A percentile compares a stretch with the other conserved stretches of the same genome.
phyloP scores from a whole-genome alignment of 108 stramenopile genomes.

The Chaetoceros muelleri region DNA sequence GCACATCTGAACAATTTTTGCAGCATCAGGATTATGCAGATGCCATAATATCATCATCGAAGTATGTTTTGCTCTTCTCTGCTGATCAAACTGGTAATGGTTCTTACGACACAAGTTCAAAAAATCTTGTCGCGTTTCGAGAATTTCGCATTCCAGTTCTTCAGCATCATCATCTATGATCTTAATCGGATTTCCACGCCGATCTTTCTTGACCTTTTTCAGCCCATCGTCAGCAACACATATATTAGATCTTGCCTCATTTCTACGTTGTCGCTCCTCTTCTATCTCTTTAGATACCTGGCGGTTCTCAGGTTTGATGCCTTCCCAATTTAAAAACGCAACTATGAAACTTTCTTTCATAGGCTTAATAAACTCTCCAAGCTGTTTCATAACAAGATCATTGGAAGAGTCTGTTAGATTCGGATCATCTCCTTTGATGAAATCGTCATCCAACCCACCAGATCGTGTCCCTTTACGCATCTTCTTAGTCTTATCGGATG shows the following conservation, averaged over 20 bases:
- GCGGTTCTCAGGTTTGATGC: constrained; percentile 60
- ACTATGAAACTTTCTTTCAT: constrained; percentile 98
- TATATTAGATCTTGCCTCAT: constrained; percentile 43
- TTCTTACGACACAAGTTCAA: constrained; percentile 85
- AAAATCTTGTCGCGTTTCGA: constrained; percentile 81
- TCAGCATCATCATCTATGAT: constrained; percentile 84
- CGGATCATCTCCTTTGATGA: constrained; percentile 12
- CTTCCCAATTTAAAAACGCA: constrained; percentile 85
- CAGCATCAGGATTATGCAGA: constrained; percentile 91
- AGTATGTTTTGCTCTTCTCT: constrained; percentile 96
- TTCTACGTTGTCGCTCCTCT: constrained; percentile 34
- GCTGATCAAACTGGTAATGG: constrained; percentile 98
- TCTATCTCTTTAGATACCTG: constrained; percentile 58
- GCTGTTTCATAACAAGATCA: constrained; percentile 90
- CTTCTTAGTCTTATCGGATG: constrained; percentile 23
- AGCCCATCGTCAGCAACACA: constrained; percentile 7
- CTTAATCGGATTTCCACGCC: constrained; percentile 43
- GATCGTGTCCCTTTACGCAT: constrained; percentile 48
- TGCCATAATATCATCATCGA: constrained; percentile 99
- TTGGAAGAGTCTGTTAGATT: constrained; percentile 46
- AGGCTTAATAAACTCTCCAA: constrained; percentile 86
- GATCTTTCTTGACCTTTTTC: constrained; percentile 13
- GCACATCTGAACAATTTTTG: constrained; percentile 90
- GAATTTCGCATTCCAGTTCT: constrained; percentile 81
- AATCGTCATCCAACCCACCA: constrained; percentile 44